Evolutionary conservation across 164 flowering plant species (phyloP).

Genomic region (Cinnamomum micranthum): DNA sequence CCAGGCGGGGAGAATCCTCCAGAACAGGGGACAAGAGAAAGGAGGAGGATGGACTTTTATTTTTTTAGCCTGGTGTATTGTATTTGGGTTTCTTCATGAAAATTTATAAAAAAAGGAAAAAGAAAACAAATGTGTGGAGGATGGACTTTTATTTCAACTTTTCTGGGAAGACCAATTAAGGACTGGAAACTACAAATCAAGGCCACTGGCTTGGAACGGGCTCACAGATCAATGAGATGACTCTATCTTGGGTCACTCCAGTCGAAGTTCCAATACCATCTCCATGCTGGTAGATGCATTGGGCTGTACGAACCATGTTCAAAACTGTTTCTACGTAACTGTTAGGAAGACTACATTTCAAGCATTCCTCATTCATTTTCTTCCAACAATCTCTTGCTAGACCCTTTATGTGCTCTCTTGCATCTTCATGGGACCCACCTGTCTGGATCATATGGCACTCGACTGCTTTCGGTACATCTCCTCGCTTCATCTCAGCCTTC

Average conservation of each 20-base stretch:
- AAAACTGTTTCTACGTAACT: slow-evolving; percentile 3
- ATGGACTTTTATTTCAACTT: too few relatives aligned
- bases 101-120: too few relatives aligned
- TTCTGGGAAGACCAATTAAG: too few relatives aligned
- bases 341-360: slow-evolving; percentile 4
- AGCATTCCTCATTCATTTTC: slow-evolving; percentile 2
- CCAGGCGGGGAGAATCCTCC: too few relatives aligned
- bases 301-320: slow-evolving; percentile 24
- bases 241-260: slow-evolving; percentile 11
- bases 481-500: slow-evolving; percentile 5
- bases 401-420: neutral
- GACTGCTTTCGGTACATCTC: neutral
- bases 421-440: neutral
- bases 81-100: too few relatives aligned
- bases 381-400: neutral
- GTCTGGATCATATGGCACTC: neutral
- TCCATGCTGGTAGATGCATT: slow-evolving; percentile 20
- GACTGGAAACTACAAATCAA: too few relatives aligned
- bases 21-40: too few relatives aligned
- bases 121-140: too few relatives aligned
- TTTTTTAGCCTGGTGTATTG: too few relatives aligned
- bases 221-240: neutral
- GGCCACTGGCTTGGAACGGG: neutral
- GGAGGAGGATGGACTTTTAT: too few relatives aligned
- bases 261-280: slow-evolving; percentile 21